A percentile compares a stretch with the other conserved stretches of the same genome.
These are phyloP conservation scores for Miscanthus lutarioriparius DNA, from an alignment of 176 grass and related monocot genomes.

Conservation along the genomic window DNA sequence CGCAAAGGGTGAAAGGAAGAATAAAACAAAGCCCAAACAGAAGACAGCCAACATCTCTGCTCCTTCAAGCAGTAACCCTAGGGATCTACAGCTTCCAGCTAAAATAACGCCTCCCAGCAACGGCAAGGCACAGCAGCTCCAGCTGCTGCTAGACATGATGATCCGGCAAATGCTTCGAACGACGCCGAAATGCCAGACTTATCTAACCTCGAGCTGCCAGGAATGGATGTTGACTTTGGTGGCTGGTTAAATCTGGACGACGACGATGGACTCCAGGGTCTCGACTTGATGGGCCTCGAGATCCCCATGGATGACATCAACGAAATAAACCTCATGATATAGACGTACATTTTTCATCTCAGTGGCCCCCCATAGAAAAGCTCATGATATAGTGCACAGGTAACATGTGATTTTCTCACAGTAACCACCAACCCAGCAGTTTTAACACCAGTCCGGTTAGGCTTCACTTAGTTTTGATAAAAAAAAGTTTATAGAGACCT, in stretches of 20 bases:
- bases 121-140: constrained; percentile 29
- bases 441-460: constrained; percentile 51
- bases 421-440: constrained; percentile 47
- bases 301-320: constrained; percentile 93
- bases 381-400: constrained; percentile 52
- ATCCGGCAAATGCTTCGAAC: constrained; percentile 31
- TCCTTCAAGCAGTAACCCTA: constrained; percentile 46
- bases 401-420: constrained; percentile 51
- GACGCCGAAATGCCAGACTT: constrained; percentile 48
- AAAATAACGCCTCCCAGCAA: constrained; percentile 39
- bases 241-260: constrained; percentile 75
- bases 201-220: constrained; percentile 61
- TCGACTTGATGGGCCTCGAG: constrained; percentile 78
- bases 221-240: constrained; percentile 57
- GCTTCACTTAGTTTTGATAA: constrained; percentile 43
- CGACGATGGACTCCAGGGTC: constrained; percentile 68
- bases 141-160: constrained; percentile 35
- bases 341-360: constrained; percentile 33
- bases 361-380: constrained; percentile 33
- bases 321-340: constrained; percentile 70
- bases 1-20: constrained; percentile 69
- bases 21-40: constrained; percentile 88
- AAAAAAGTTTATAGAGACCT: constrained; percentile 54
- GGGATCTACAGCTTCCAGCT: constrained; percentile 25
- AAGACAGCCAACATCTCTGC: constrained; percentile 55